Conservation (phyloP, 1,284 basidiomycete species). For the Cutaneotrichosporon cutaneum region DNA sequence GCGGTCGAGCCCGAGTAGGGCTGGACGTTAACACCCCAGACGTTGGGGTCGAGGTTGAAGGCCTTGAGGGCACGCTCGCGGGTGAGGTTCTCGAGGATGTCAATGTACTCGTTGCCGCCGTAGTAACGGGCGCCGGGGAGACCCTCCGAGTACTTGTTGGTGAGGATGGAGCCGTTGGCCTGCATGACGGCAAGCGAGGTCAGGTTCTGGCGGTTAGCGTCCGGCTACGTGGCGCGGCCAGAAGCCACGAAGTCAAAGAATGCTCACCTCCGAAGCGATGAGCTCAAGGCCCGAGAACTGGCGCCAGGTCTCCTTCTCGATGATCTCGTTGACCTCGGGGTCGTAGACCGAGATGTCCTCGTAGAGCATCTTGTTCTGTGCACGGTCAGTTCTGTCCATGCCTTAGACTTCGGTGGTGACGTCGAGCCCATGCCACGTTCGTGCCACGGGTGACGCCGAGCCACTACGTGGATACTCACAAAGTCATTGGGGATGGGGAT, state of each 20-base stretch:
- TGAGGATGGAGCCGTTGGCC: conserved; percentile 97
- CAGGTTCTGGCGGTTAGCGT: conserved; percentile 66
- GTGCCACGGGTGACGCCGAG: not conserved
- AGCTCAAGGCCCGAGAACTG: conserved; percentile 93
- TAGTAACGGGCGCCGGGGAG: conserved; percentile 95
- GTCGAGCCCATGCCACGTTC: not conserved
- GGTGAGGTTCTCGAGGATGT: conserved; percentile 92
- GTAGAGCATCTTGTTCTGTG: conserved; percentile 88
- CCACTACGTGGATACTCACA: conserved; percentile 38
- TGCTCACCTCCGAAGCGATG: conserved; percentile 50
- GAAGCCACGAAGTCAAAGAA: not conserved
- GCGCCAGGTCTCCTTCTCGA: conserved; percentile 98
- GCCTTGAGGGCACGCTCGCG: conserved; percentile 93
- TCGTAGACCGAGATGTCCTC: conserved; percentile 82
- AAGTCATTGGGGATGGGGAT: conserved; percentile 57
- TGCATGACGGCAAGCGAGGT: conserved; percentile 93
- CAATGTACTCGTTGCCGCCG: conserved; percentile 95
- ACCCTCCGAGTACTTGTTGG: conserved; percentile 98
- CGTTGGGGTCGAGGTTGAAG: conserved; percentile 87
- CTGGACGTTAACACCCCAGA: conserved; percentile 99
- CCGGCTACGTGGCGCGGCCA: conserved; percentile 17
- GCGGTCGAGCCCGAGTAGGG: conserved; percentile 95
- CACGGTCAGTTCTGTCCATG: conserved; percentile 3
- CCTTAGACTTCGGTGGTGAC: not conserved
- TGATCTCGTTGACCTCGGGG: conserved; percentile 92